Evolutionary conservation across 768 basidiomycete genomes (phyloP), one percentile per base, ranked within the genome.

Genomic region (Trametes cingulata): DNA sequence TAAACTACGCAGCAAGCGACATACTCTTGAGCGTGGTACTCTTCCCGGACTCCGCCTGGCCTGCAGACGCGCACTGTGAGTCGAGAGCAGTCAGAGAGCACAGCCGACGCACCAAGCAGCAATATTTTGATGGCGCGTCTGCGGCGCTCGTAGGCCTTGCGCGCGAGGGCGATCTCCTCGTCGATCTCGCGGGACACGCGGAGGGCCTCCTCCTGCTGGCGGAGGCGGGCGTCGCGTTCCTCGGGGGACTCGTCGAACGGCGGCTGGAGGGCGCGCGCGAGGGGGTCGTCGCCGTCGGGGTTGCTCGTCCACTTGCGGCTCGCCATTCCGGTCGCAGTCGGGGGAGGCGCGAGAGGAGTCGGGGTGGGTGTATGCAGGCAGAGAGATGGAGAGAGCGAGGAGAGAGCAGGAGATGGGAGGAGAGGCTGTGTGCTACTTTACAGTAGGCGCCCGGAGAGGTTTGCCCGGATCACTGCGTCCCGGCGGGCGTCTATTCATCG

Each of bases 31-130:
- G 67, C 7, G 72, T 73, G 7, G 72, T 73, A 51, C 72, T 73
- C 82, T 85, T 85, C 47, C 84, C 84, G 1, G 83, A 84, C 70
- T 85, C 83, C 6, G 83, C 80, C 73, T 85, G 84, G 36, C 84
- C 84, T 85, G 39, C 5, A 55, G 46, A 40, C 37, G 19, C 20
- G 22, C 20, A 17, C 2, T 14, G 42, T 22, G 33, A 27, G 40
- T 8, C 24, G 46, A 12, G 27, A 40, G 36, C 36, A 19, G 57
- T 55, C 35, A 33, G 12, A 29, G n/a, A n/a, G 24, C 37, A 15
- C 45, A 15, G 63, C 6, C n/a, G n/a, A 62, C 68, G 57, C 52
- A 85, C 85, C 85, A 41, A 86, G 71, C 2, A 87, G 70, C 37
- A 87, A 72, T 40, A 87, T 78, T 67, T 83, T 83, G 39, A 82